Evolutionary conservation across 495 filamentous ascomycete genomes (phyloP).

Genomic region (Talaromyces ruber): DNA sequence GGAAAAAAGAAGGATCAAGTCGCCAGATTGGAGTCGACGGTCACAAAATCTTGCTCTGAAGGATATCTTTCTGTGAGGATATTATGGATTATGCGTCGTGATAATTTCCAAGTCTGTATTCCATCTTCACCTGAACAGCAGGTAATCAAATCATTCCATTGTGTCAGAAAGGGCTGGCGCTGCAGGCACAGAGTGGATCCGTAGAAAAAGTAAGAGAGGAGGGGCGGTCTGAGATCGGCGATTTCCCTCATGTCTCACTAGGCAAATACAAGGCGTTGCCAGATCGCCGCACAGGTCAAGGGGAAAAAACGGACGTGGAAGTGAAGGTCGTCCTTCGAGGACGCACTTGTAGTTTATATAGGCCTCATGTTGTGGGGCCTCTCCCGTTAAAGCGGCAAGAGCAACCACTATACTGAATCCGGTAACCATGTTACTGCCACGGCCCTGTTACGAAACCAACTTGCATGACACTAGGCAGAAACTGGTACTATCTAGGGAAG

Average conservation of each 20-base stretch:
- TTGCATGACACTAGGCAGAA: no score
- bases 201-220: background rate
- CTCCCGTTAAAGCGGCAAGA: background rate
- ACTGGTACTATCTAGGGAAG: no score
- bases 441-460: no score
- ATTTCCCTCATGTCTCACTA: background rate
- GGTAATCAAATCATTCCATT: background rate
- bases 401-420: background rate
- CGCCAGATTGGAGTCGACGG: background rate
- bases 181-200: background rate
- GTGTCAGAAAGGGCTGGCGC: background rate
- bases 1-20: background rate
- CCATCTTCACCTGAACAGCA: background rate
- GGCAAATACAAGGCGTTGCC: background rate
- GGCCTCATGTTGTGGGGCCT: background rate
- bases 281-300: background rate
- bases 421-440: background rate
- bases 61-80: background rate
- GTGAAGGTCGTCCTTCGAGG: background rate
- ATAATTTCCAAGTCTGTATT: background rate
- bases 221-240: background rate
- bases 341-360: background rate
- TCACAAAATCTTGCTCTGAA: background rate
- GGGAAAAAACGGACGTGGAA: background rate
- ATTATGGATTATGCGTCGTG: background rate